Base-by-base conservation (phyloP, 2,329 filamentous ascomycete genomes). In the Monilinia laxa region DNA sequence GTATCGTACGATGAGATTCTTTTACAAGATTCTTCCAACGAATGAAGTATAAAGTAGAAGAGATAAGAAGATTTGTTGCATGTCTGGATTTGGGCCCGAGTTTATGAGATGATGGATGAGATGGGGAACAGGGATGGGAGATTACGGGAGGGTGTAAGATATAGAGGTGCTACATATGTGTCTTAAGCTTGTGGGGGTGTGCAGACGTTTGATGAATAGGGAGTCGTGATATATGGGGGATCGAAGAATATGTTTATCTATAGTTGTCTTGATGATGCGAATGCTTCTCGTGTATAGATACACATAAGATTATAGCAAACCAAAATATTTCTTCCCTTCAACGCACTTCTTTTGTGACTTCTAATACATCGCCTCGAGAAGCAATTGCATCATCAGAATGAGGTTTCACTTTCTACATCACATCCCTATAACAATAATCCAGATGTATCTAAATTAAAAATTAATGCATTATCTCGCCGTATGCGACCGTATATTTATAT, bases 391-490 rank as follows among this genome's bases (percentile, higher is more conserved):
- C n/a, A 12, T 18, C n/a, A 20, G 10, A 9, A 51, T 18, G 31
- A 25, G 4, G 38, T 25, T 4, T 51, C 28, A 51, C 45, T 11
- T 1, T 23, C n/a, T 38, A 4, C 18, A 23, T 10, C 31, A 25
- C 5, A 38, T 18, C 10, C 1, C 7, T 16, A 20, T 25, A 25
- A 38, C n/a, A 51, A 25, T 40, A 25, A 3, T 52, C 23, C 20
- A 40, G 38, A 18, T 52, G 45, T 62, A 20, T 60, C n/a, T 52
- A 51, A 18, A 51, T 51, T 60, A 51, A 62, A 62, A 49, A 62
- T 62, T 51, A 62, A 62, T 62, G 58, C 45, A 51, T 51, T 20
- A 28, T 35, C 28, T 3, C 40, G 40, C 40, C 40, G 40, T 42
- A 11, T 12, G 11, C 10, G 38, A 11, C 38, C 38, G 38, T 40